These are phyloP conservation scores for Ballota nigra DNA, from an alignment of 257 asterid genomes.

Conservation along the genomic window DNA sequence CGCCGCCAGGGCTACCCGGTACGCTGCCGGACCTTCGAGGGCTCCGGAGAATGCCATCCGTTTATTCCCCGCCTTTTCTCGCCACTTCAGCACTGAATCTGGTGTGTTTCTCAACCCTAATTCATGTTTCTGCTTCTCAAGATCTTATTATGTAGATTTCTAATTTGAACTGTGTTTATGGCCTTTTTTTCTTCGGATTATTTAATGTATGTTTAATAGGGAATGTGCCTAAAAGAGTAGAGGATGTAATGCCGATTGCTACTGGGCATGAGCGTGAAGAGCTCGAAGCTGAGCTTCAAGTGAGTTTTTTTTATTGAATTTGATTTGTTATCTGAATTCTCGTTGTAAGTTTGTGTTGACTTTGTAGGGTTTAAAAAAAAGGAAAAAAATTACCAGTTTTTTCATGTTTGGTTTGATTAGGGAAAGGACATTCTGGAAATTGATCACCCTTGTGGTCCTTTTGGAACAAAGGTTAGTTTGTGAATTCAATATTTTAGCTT, in stretches of 20 bases:
- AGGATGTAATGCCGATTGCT: slow-evolving; percentile 92
- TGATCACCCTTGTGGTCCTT: slow-evolving; percentile 49
- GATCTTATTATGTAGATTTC: neutral
- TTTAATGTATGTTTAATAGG: slow-evolving; percentile 25
- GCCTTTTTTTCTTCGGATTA: neutral
- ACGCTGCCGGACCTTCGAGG: slow-evolving; percentile 36
- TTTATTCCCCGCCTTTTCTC: slow-evolving; percentile 37
- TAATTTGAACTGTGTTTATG: neutral
- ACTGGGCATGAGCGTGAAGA: slow-evolving; percentile 98
- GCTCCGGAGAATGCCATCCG: slow-evolving; percentile 36
- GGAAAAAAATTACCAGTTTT: neutral
- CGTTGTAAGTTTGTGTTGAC: neutral
- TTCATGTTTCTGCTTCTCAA: slow-evolving; percentile 1
- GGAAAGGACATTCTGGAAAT: slow-evolving; percentile 58
- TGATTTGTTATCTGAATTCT: neutral
- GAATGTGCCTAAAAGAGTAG: slow-evolving; percentile 58
- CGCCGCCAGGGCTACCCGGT: slow-evolving; percentile 37
- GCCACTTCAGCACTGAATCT: slow-evolving; percentile 53
- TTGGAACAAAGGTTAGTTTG: slow-evolving; percentile 55
- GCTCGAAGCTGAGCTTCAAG: slow-evolving; percentile 83
- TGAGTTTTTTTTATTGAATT: slow-evolving; percentile 30
- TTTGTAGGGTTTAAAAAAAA: no score
- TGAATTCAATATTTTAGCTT: neutral
- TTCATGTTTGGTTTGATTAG: slow-evolving; percentile 27
- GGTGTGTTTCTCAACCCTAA: slow-evolving; percentile 45